Evolutionary conservation across 305 asterid genomes (phyloP), one percentile per base, ranked within the genome.

Genomic region (Plantago lanceolata): DNA sequence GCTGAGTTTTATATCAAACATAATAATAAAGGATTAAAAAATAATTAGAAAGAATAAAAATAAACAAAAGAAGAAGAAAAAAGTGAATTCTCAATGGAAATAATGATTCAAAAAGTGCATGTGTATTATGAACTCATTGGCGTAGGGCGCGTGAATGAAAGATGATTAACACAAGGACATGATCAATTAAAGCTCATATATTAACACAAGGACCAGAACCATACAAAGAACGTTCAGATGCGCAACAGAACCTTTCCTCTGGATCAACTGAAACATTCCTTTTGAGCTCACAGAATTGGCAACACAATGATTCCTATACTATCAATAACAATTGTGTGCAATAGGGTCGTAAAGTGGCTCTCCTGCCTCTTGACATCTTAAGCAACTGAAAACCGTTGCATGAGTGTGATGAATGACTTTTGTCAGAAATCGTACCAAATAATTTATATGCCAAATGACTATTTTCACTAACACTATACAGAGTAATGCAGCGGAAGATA

Each of bases 211-310:
- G 14, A 12, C 37, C 59, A 9, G 26, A 24, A 54, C 16, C 26
- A 24, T 26, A 55, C 8, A 55, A 51, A 5, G 31, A 8, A 18
- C 24, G 1, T 26, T 21, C 5, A 4, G 18, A 21, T 13, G 37
- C 26, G 16, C 31, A 51, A 51, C 57, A 51, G 15, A 16, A 68
- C 89, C 97, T 79, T 94, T 81, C 78, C 99, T 79, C 74, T 93
- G 99, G 76, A 94, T 94, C 77, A 94, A 70, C 81, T 94, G 99
- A 73, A 94, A 82, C 99, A 94, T 94, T 68, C 99, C 97, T 75
- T 94, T 88, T 45, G 96, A 88, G 79, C 92, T 83, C 82, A 94
- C 59, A 31, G 94, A 88, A 82, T 88, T 88, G 67, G 97, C 97
- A 31, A 84, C 76, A 55, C 97, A 85, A 72, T 94, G 99, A 74